Evolutionary conservation across 208 protist species (phyloP), one percentile per base, ranked within the genome.

Genomic region (Crithidia expoeki): DNA sequence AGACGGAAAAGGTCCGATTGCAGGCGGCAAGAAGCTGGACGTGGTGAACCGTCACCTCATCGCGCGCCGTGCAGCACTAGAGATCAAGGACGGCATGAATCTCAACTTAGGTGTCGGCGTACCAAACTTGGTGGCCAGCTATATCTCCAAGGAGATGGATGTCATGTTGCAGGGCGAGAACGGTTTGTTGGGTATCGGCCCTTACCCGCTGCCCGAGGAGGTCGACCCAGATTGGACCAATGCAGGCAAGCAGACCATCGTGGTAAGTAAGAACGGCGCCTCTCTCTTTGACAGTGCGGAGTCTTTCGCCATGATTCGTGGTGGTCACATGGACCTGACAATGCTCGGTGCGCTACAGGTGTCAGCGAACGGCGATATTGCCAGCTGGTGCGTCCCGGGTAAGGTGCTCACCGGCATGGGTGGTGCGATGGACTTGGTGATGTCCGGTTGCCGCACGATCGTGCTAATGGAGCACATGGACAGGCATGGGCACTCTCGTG

Each of bases 361-460:
- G 1, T 69, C 80, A 3, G 56, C 64, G 7, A 89, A 82, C 51
- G 97, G 97, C 47, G 97, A 99, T 68, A 65, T 99, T 1, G 97
- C 97, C 40, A 98, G 97, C 76, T 99, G 96, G 96, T 89, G 97
- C 34, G 97, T 99, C 63, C 97, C 97, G 2, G 91, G 92, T 12
- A 97, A 97, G 63, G 88, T 96, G 73, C 92, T 98, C 17, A 98
- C 95, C 68, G 97, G 97, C 30, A 98, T 98, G 93, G 97, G 95
- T 55, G 97, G 97, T 40, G 97, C 89, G 7, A 98, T 98, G 94
- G 95, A 98, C 47, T 73, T 98, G 7, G 90, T 98, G 38, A 73
- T 79, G 58, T 81, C 64, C 52, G 86, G 88, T 1, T 92, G 86
- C 23, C 53, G 81, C 30, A 95, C 98, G 4, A 83, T 99, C 4